Evolutionary conservation across 345 rosid genomes (phyloP), one percentile per base, ranked within the genome.

Genomic region (Melastoma malabathricum): DNA sequence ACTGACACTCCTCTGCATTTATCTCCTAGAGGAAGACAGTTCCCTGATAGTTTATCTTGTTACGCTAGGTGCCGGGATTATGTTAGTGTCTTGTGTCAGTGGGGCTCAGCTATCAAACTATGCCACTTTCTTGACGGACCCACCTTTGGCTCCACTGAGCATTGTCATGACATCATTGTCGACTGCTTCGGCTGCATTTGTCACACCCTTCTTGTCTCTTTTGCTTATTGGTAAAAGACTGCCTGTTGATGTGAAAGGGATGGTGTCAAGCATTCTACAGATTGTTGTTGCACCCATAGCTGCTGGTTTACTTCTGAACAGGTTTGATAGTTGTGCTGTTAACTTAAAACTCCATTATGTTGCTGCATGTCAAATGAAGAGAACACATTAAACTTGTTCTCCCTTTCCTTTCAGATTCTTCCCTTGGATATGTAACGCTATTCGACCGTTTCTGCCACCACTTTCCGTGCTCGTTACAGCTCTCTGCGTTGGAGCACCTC

Each of bases 21-120:
- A 6, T 29, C 38, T 29, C 38, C 1, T 29, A 1, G 2, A 29
- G 38, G 38, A 29, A 1, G 38, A 29, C 5, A 10, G 38, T 29
- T 29, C 38, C 18, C 6, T 3, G 41, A 13, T 52, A 31, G 34
- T 34, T 52, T 18, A 73, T n/a, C 18, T 47, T 50, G 46, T 56
- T 60, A 61, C 49, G 22, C 57, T 68, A 84, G 94, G 94, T 62
- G 96, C 92, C 1, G 96, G 98, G 64, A 78, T 89, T 62, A 89
- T 83, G 98, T 67, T 90, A 79, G 92, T 76, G 43, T 86, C 98
- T 19, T 90, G 98, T 61, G 98, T 90, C 18, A 86, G 98, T 46
- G 96, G 98, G 23, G 96, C 98, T 46, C 98, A 90, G 79, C 74
- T 90, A 50, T 86, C 98, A 48, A 90, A 73, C 67, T 90, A 90